Evolutionary conservation across 148 eudicot species (phyloP).

Genomic region (Vaccinium darrowii): DNA sequence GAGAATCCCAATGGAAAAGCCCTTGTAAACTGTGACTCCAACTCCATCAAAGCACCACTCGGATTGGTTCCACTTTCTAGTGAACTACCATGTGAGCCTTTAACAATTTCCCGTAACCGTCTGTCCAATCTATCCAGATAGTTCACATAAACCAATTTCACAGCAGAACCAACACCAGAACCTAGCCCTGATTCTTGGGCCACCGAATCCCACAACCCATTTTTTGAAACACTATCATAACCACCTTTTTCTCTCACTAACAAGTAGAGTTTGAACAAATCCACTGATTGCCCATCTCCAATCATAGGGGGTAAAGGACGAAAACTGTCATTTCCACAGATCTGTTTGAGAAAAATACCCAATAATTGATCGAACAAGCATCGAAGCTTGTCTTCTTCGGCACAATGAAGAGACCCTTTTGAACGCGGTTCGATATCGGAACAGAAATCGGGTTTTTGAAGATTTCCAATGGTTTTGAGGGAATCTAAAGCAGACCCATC

Average conservation of each 20-base stretch:
- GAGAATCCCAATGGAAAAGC: constrained; percentile 28
- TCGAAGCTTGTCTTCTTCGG: constrained; percentile 26
- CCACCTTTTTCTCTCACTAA: constrained; percentile 65
- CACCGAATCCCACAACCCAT: constrained; percentile 55
- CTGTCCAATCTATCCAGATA: constrained; percentile 42
- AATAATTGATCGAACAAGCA: constrained; percentile 32
- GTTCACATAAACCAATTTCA: constrained; percentile 58
- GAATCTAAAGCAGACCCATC: constrained; percentile 33
- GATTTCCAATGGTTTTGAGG: constrained; percentile 19
- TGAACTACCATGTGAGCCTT: background rate
- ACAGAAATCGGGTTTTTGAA: background rate
- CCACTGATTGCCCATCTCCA: constrained; percentile 55
- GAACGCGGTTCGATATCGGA: constrained; percentile 7
- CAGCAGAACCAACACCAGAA: constrained; percentile 38
- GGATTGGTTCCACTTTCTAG: background rate
- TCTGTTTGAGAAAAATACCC: constrained; percentile 29
- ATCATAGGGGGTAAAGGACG: constrained; percentile 58
- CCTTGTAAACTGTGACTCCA: constrained; percentile 35
- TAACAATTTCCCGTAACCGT: constrained; percentile 26
- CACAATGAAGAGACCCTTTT: constrained; percentile 13
- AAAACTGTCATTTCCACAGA: constrained; percentile 28
- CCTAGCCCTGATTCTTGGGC: constrained; percentile 49
- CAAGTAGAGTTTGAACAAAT: constrained; percentile 56
- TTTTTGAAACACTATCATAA: constrained; percentile 40
- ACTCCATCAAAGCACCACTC: constrained; percentile 35